Evolutionary conservation across 768 basidiomycete genomes (phyloP).

Genomic region (Lactifluus volemus): DNA sequence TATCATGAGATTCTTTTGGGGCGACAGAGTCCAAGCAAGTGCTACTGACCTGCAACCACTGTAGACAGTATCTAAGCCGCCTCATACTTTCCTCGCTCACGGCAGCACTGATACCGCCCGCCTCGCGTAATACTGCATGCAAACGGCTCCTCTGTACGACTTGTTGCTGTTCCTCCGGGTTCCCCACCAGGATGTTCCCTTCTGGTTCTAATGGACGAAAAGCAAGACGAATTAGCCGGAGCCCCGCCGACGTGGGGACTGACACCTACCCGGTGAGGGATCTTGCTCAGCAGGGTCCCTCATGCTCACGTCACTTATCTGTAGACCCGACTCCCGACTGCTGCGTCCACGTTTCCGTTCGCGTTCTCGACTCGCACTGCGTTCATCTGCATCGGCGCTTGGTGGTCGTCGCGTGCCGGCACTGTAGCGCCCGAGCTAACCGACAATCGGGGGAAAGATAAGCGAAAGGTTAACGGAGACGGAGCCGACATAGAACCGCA

Average conservation of each 20-base stretch:
- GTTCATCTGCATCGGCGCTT: slow-evolving; percentile 6
- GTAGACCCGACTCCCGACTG: slow-evolving; percentile 5
- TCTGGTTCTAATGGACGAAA: slow-evolving; percentile 1
- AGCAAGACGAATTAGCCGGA: neutral
- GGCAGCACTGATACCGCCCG: slow-evolving; percentile 80
- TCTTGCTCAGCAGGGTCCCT: slow-evolving; percentile 7
- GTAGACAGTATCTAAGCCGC: slow-evolving; percentile 72
- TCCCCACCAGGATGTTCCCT: neutral
- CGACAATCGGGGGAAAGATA: neutral
- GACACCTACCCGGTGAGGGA: neutral
- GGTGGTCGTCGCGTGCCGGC: slow-evolving; percentile 2
- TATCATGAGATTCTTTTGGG: neutral
- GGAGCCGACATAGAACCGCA: neutral
- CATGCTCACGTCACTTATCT: slow-evolving; percentile 19
- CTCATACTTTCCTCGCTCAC: slow-evolving; percentile 89
- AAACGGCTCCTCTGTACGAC: slow-evolving; percentile 71
- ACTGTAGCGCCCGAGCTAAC: slow-evolving; percentile 15
- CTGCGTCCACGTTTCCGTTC: slow-evolving; percentile 12
- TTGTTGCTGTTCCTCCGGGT: slow-evolving; percentile 35
- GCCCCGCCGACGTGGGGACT: neutral
- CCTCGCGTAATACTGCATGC: slow-evolving; percentile 80
- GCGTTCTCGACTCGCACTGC: slow-evolving; percentile 4
- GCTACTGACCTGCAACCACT: slow-evolving; percentile 71
- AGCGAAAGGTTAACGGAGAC: neutral
- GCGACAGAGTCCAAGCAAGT: neutral